A percentile compares a stretch with the other conserved stretches of the same genome.
These are phyloP conservation scores for Pulchroboletus neoregius DNA, from an alignment of 1,284 basidiomycete genomes.

Conservation along the genomic window DNA sequence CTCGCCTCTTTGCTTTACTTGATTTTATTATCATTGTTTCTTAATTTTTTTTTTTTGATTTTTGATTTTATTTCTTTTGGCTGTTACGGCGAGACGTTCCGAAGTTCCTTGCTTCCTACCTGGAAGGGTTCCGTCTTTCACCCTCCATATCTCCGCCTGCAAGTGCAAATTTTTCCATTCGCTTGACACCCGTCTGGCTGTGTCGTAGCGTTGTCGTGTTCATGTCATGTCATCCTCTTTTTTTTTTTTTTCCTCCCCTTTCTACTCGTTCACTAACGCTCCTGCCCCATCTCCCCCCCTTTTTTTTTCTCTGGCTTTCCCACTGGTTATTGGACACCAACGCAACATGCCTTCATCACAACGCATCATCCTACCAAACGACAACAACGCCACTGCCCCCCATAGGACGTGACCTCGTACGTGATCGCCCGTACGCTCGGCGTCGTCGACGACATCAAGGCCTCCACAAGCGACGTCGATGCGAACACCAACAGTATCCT, in stretches of 20 bases:
- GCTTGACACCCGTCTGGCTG: conserved; percentile 2
- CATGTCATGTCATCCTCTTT: neutral
- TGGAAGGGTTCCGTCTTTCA: neutral
- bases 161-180: neutral
- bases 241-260: neutral
- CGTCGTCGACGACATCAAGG: conserved; percentile 65
- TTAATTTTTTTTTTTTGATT: neutral
- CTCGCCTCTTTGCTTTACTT: neutral
- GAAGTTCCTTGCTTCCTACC: neutral
- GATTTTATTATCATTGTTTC: neutral
- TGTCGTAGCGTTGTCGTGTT: conserved; percentile 10
- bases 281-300: neutral
- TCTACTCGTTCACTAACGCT: conserved; percentile 12
- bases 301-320: neutral
- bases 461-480: conserved; percentile 56
- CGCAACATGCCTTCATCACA: neutral
- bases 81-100: conserved; percentile 16
- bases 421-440: conserved; percentile 78
- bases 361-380: neutral
- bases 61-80: neutral
- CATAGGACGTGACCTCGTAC: conserved; percentile 75
- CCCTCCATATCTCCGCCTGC: conserved; percentile 18
- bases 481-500: neutral
- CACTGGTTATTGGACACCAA: neutral
- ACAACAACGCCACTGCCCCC: neutral